These are phyloP conservation scores for Suhomyces chickasaworum DNA, from an alignment of 1,139 yeast genomes.

Conservation along the genomic window DNA sequence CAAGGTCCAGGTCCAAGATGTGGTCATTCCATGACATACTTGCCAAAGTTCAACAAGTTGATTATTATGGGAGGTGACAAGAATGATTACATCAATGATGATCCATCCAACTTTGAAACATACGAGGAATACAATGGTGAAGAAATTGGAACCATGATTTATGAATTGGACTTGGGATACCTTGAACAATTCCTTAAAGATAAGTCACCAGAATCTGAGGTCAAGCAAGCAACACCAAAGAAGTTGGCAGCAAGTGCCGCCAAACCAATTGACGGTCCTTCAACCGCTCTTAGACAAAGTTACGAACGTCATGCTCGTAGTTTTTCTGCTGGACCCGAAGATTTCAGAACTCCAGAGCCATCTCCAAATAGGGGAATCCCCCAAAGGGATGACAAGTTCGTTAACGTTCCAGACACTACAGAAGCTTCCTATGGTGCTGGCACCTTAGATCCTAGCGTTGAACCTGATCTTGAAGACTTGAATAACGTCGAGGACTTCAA, in stretches of 20 bases:
- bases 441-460: slow-evolving; percentile 5
- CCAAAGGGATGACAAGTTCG: slow-evolving; percentile 10
- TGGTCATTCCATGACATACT: slow-evolving; percentile 88
- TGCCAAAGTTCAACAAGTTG: slow-evolving; percentile 64
- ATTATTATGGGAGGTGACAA: slow-evolving; percentile 92
- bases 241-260: slow-evolving; percentile 20
- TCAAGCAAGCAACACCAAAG: slow-evolving; percentile 5
- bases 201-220: slow-evolving; percentile 13
- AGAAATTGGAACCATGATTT: slow-evolving; percentile 58
- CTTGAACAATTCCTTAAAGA: slow-evolving; percentile 35
- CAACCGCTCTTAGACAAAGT: slow-evolving; percentile 20
- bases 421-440: slow-evolving; percentile 10
- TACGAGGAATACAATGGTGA: slow-evolving; percentile 56
- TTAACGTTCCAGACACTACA: slow-evolving; percentile 11
- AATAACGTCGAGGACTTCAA: slow-evolving; percentile 1
- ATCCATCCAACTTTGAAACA: slow-evolving; percentile 42
- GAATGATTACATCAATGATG: slow-evolving; percentile 52
- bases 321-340: slow-evolving; percentile 46
- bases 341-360: slow-evolving; percentile 45
- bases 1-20: slow-evolving; percentile 80
- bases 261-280: slow-evolving; percentile 17
- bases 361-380: slow-evolving; percentile 27
- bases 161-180: slow-evolving; percentile 55
- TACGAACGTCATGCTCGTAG: slow-evolving; percentile 43
- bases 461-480: not conserved